phyloP scores from a whole-genome alignment of 192 early-diverging fungal genomes.

The Oehlia diaphana region DNA sequence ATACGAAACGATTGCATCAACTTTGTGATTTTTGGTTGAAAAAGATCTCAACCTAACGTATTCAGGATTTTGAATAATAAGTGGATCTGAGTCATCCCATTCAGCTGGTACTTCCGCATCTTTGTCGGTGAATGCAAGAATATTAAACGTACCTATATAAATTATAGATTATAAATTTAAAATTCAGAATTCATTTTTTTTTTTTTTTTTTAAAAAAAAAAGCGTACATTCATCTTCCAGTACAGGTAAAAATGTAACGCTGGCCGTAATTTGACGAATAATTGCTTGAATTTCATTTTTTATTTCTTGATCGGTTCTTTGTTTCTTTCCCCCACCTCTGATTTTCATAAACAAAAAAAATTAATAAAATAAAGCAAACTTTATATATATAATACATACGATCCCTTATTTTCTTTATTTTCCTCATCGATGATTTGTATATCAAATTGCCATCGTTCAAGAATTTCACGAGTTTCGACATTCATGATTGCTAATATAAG shows the following conservation, averaged over 20 bases:
- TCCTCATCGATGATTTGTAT: constrained; percentile 65
- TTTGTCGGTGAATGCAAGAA: constrained; percentile 85
- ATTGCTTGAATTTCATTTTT: constrained; percentile 83
- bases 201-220: background rate
- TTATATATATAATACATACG: background rate
- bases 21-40: constrained; percentile 79
- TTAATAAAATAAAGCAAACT: background rate
- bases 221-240: constrained; percentile 82
- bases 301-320: constrained; percentile 63
- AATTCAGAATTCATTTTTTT: no score
- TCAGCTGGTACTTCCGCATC: constrained; percentile 82
- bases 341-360: constrained; percentile 14
- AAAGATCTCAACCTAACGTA: constrained; percentile 83
- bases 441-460: constrained; percentile 97
- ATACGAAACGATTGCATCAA: constrained; percentile 88
- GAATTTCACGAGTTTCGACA: constrained; percentile 76
- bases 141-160: constrained; percentile 78
- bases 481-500: constrained; percentile 86
- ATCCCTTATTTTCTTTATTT: background rate
- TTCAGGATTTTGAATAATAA: constrained; percentile 79
- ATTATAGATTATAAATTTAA: background rate
- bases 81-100: constrained; percentile 84
- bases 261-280: constrained; percentile 88
- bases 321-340: background rate
- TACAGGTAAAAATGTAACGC: constrained; percentile 87